Evolutionary conservation across 306 rosid genomes (phyloP), one percentile per base, ranked within the genome.

Genomic region (Luffa acutangula): DNA sequence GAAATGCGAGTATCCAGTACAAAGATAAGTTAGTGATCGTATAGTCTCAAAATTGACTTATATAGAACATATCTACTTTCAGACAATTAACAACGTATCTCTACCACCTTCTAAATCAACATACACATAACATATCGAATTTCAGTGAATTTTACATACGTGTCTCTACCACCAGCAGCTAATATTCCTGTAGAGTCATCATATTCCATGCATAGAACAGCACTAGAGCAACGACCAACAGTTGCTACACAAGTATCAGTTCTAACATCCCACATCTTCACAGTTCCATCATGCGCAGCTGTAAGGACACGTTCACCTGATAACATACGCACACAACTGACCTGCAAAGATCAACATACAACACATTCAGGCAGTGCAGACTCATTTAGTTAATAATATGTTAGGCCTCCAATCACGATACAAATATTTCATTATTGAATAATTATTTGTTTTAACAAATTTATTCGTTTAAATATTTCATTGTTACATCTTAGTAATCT

Each of bases 211-310:
- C 97, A 95, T 84, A 91, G 82, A 84, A 95, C 96, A 7, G 99
- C 97, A 90, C 97, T 91, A 81, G 97, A 89, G 89, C 96, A 90
- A 69, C 97, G 97, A 54, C 99, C 99, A 87, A 95, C 97, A 53
- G 99, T 92, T 80, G 97, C 99, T 78, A 92, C 99, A 87, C 99
- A 95, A 63, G 91, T 91, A 86, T 95, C 97, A 64, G 99, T 95
- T 90, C 99, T 90, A 54, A 95, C 97, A 83, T 95, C 99, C 97
- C 97, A 95, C 99, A 95, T 95, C 86, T 95, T 95, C 85, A 95
- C 97, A 79, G 93, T 91, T 75, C 99, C 99, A 86, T 95, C 99
- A 82, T 95, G 96, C 41, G 97, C 93, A 75, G 99, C 92, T 54
- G 97, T 90, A 74, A 95, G 89, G 76, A 92, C 99, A 73, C 99